Evolutionary conservation across 208 protist species (phyloP), one percentile per base, ranked within the genome.

Genomic region (Leishmania braziliensis): DNA sequence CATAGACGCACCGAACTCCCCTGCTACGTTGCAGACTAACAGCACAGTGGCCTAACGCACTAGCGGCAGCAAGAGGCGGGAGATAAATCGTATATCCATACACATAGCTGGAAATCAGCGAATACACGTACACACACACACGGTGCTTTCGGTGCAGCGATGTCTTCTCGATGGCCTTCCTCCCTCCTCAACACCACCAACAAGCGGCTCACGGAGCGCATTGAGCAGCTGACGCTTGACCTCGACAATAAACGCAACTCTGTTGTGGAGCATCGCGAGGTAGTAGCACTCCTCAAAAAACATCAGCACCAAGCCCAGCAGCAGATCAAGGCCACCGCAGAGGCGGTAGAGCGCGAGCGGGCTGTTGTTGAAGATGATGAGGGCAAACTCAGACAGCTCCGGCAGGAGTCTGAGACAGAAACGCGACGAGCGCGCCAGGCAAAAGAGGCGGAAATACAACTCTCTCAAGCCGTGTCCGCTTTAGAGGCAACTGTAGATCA

Each of bases 181-280:
- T 88, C 78, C 54, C 68, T 95, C 39, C 86, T 97, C 33, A 95
- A 90, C 75, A 84, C 88, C 50, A 84, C 86, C 51, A 97, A 97
- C 82, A 89, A 87, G 63, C 75, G 50, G 36, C 70, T 97, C 50
- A 91, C 76, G 54, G 88, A 91, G 39, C 73, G 79, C 29, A 78
- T 92, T 50, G 87, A 89, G 54, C 51, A 78, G 51, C 66, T 86
- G 33, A 85, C 84, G 9, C 56, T 78, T 6, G 75, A 88, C 6
- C 50, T 95, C 3, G 71, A 77, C 46, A 89, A 84, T 5, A 73
- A 90, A 39, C 83, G 87, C 46, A 78, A 84, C 9, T 78, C 83
- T n/a, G 71, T 82, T 46, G 75, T 18, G 14, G 90, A 97, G 58
- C 51, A 89, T 70, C 84, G 86, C 16, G 87, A 89, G 20, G 86